Conservation (phyloP, 176 grass and related monocot species). For the Tillandsia fasciculata region DNA sequence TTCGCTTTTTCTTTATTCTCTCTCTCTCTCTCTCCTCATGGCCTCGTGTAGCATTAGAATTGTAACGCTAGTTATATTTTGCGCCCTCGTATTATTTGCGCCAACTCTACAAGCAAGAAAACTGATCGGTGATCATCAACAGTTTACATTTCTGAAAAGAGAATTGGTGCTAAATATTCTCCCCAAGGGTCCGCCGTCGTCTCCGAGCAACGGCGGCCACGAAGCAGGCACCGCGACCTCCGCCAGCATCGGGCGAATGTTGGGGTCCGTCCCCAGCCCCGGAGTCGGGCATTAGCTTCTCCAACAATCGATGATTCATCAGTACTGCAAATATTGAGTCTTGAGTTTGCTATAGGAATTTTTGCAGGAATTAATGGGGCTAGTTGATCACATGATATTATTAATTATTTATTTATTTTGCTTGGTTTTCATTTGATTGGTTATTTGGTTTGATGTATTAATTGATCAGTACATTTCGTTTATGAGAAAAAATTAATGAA, state of each 20-base stretch:
- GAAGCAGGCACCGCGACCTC: not conserved
- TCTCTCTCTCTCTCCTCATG: not conserved
- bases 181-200: not conserved
- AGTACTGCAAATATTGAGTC: not conserved
- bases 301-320: not conserved
- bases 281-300: constrained; percentile 43
- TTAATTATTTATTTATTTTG: not conserved
- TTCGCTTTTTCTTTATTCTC: not conserved
- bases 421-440: not conserved
- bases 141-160: not conserved
- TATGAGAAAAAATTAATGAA: not conserved
- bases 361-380: constrained; percentile 1
- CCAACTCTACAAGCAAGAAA: not conserved
- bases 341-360: constrained; percentile 10
- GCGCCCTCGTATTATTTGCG: not conserved
- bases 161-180: not conserved
- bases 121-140: not conserved
- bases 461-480: too few relatives aligned
- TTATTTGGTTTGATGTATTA: too few relatives aligned
- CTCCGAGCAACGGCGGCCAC: not conserved
- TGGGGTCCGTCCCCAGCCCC: constrained; percentile 52
- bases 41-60: not conserved
- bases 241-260: constrained; percentile 9
- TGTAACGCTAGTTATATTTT: not conserved
- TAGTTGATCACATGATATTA: too few relatives aligned